A percentile compares a stretch with the other conserved stretches of the same genome.
These are phyloP conservation scores for Amanita jacksonii DNA, from an alignment of 768 basidiomycete genomes.

Conservation along the genomic window DNA sequence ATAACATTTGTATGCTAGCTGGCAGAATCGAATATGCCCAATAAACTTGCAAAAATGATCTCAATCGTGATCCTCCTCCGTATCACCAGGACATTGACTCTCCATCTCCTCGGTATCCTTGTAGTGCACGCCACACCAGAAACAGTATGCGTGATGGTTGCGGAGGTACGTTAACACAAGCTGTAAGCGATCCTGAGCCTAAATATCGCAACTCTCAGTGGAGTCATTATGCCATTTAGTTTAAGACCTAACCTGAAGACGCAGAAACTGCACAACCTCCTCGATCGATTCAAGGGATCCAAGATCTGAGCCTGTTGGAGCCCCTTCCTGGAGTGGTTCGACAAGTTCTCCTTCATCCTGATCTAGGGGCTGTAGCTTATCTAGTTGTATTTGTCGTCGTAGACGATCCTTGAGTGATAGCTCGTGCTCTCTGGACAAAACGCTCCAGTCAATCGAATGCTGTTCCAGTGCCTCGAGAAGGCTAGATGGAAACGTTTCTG, in stretches of 20 bases:
- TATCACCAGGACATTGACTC: conserved; percentile 59
- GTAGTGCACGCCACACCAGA: conserved; percentile 84
- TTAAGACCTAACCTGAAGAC: conserved; percentile 40
- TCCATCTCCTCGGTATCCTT: conserved; percentile 49
- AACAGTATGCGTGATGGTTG: conserved; percentile 65
- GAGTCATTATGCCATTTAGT: conserved; percentile 3
- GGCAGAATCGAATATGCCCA: background rate
- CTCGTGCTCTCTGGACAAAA: conserved; percentile 17
- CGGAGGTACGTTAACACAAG: conserved; percentile 69
- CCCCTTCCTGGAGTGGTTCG: conserved; percentile 13
- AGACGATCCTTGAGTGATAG: conserved; percentile 42
- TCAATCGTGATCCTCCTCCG: conserved; percentile 77
- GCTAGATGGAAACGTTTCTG: conserved; percentile 56
- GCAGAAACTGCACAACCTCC: conserved; percentile 59
- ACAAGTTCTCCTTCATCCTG: conserved; percentile 21
- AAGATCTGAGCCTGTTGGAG: conserved; percentile 21
- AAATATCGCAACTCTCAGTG: conserved; percentile 8
- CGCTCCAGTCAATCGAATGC: conserved; percentile 21
- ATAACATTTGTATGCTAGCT: background rate
- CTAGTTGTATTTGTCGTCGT: conserved; percentile 63
- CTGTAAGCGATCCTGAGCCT: conserved; percentile 66
- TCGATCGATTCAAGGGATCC: conserved; percentile 50
- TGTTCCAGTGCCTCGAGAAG: conserved; percentile 47
- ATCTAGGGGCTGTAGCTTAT: conserved; percentile 51
- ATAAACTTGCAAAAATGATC: background rate